Evolutionary conservation across 495 filamentous ascomycete species (phyloP).

Genomic region (Penicillium diatomitis): DNA sequence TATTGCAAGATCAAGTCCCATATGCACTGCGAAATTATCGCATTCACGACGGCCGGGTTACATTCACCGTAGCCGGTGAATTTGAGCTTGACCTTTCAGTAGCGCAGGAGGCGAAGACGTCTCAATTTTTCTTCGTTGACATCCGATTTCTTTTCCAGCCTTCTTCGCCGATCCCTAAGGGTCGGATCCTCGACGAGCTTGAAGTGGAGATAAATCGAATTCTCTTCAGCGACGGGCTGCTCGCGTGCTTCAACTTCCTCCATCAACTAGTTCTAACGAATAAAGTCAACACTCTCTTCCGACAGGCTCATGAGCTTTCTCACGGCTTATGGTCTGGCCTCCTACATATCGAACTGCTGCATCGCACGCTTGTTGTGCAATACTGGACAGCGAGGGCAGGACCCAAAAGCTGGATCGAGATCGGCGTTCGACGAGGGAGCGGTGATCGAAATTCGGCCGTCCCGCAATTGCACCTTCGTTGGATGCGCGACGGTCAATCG

Average conservation of each 20-base stretch:
- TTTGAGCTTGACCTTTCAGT: slow-evolving; percentile 92
- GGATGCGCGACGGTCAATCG: slow-evolving; percentile 76
- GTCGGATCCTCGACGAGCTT: slow-evolving; percentile 49
- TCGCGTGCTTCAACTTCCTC: slow-evolving; percentile 71
- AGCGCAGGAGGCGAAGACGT: slow-evolving; percentile 65
- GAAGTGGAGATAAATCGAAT: slow-evolving; percentile 61
- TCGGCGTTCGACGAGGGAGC: slow-evolving; percentile 59
- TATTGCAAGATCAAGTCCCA: slow-evolving; percentile 68
- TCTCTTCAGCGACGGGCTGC: slow-evolving; percentile 55
- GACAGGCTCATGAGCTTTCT: slow-evolving; percentile 62
- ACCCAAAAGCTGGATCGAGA: slow-evolving; percentile 78
- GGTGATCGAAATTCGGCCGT: slow-evolving; percentile 12
- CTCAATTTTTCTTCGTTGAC: slow-evolving; percentile 88
- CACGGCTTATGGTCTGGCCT: slow-evolving; percentile 64
- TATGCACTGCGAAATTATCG: slow-evolving; percentile 60
- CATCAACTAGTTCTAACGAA: slow-evolving; percentile 80
- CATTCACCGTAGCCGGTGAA: slow-evolving; percentile 71
- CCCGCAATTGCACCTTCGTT: slow-evolving; percentile 59
- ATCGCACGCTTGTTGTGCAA: slow-evolving; percentile 73
- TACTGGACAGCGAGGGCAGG: slow-evolving; percentile 71
- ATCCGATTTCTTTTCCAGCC: slow-evolving; percentile 78
- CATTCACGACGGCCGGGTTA: slow-evolving; percentile 71
- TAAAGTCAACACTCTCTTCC: slow-evolving; percentile 70
- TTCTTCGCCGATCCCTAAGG: slow-evolving; percentile 47
- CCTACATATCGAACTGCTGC: slow-evolving; percentile 63